Percentiles rank a stretch among this genome's conserved stretches.
phyloP scores from a whole-genome alignment of 1,284 basidiomycete species.

The Fomitiporia mediterranea region DNA sequence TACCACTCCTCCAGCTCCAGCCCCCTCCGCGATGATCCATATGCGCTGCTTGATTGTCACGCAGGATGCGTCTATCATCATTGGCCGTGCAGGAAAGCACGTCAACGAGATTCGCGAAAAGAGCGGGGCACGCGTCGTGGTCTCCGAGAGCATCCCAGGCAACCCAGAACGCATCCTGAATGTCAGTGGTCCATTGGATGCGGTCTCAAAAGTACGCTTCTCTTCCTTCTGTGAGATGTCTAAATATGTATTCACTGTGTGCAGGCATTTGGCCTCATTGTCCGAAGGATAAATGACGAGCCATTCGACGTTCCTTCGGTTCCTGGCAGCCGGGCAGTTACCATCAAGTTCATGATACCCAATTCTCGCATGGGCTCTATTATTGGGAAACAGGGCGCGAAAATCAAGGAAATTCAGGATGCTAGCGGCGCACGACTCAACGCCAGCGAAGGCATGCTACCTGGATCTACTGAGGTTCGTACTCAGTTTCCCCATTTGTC shows the following conservation, averaged over 20 bases:
- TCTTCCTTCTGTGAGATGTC: slow-evolving; percentile 14
- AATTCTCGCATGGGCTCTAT: slow-evolving; percentile 99
- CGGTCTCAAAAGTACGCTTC: slow-evolving; percentile 85
- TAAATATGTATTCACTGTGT: slow-evolving; percentile 16
- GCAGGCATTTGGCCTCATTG: slow-evolving; percentile 97
- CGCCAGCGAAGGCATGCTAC: slow-evolving; percentile 97
- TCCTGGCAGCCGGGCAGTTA: slow-evolving; percentile 95
- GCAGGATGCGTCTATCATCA: slow-evolving; percentile 98
- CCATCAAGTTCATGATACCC: slow-evolving; percentile 99
- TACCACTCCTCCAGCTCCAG: slow-evolving; percentile 26
- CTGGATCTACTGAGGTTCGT: slow-evolving; percentile 92
- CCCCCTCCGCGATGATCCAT: slow-evolving; percentile 75
- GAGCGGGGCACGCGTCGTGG: slow-evolving; percentile 91
- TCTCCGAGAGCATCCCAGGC: slow-evolving; percentile 94
- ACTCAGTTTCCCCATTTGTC: slow-evolving; percentile 11
- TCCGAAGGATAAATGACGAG: slow-evolving; percentile 98
- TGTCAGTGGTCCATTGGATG: slow-evolving; percentile 95
- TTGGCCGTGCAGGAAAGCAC: slow-evolving; percentile 93
- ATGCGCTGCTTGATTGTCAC: slow-evolving; percentile 98
- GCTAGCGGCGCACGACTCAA: slow-evolving; percentile 95
- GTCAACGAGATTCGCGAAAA: slow-evolving; percentile 99
- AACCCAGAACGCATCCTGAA: slow-evolving; percentile 98
- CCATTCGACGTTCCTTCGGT: slow-evolving; percentile 97
- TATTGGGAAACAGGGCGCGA: slow-evolving; percentile 95
- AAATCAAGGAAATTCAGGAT: slow-evolving; percentile 99